Conservation (phyloP, 805 yeast species). For the Ogataea corticis region DNA sequence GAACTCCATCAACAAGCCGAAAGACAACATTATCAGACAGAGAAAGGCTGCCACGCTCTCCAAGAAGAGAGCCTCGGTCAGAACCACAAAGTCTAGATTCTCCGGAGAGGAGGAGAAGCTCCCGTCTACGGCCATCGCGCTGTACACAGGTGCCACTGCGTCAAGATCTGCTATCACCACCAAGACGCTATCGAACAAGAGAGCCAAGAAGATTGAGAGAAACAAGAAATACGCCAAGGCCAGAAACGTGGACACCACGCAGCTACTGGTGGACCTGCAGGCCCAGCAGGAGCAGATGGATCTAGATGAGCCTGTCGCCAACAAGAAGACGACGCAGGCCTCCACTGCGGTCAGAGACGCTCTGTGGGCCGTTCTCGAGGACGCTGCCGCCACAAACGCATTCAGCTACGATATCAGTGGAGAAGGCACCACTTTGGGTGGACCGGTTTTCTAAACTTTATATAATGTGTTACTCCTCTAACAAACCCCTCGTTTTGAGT, state of each 20-base stretch:
- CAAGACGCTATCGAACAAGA: constrained; percentile 70
- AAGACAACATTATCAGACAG: constrained; percentile 52
- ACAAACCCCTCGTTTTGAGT: constrained; percentile 47
- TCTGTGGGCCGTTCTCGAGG: constrained; percentile 71
- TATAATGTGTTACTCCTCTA: constrained; percentile 23
- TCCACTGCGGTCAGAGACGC: constrained; percentile 60
- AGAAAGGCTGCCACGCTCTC: constrained; percentile 52
- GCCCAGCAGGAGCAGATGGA: constrained; percentile 56
- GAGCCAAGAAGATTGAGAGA: constrained; percentile 76
- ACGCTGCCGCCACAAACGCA: constrained; percentile 44
- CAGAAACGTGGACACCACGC: constrained; percentile 43
- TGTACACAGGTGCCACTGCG: constrained; percentile 39
- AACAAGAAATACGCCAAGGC: constrained; percentile 69
- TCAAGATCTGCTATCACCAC: constrained; percentile 44
- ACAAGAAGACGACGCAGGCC: constrained; percentile 28
- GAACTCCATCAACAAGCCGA: constrained; percentile 81
- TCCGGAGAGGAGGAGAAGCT: constrained; percentile 1
- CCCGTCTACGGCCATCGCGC: constrained; percentile 40
- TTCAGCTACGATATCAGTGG: constrained; percentile 46
- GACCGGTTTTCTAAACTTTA: constrained; percentile 54
- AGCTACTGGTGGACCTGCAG: constrained; percentile 48
- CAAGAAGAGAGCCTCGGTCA: constrained; percentile 48
- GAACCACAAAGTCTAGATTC: constrained; percentile 24
- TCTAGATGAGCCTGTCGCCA: constrained; percentile 32
- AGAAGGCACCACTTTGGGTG: constrained; percentile 84